Evolutionary conservation across 805 yeast genomes (phyloP).

Genomic region (Lachancea meyersii): DNA sequence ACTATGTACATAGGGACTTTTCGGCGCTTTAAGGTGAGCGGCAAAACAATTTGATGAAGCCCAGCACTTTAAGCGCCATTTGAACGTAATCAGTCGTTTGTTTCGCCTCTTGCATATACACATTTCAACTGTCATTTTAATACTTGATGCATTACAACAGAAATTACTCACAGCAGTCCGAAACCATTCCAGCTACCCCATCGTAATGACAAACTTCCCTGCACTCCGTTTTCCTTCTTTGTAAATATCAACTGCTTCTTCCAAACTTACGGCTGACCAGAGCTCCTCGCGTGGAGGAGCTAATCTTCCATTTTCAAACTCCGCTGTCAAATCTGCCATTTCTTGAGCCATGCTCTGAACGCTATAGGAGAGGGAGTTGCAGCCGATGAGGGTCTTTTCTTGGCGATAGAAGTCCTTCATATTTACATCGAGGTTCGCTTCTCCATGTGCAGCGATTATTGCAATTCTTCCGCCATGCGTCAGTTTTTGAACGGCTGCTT

Average conservation of each 20-base stretch:
- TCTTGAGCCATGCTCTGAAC: conserved; percentile 2
- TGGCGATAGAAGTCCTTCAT: conserved; percentile 8
- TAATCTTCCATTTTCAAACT: conserved; percentile 4
- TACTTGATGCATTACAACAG: neutral
- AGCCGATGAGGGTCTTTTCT: conserved; percentile 7
- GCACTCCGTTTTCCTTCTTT: neutral
- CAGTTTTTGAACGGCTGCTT: conserved; percentile 3
- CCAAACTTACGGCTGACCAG: neutral
- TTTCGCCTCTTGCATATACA: no score
- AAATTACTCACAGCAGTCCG: no score
- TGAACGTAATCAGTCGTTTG: neutral
- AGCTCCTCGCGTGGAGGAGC: neutral
- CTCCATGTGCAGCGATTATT: conserved; percentile 5
- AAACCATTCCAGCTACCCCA: neutral
- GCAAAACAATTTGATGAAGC: neutral
- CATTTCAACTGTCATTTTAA: no score
- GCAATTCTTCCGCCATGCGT: conserved; percentile 9
- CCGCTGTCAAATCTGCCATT: conserved; percentile 1
- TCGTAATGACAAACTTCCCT: neutral
- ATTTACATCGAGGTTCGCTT: neutral
- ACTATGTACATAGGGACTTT: conserved; percentile 5
- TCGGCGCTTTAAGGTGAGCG: neutral
- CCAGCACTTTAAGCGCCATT: no score
- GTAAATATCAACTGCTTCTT: conserved; percentile 1
- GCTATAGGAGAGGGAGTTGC: conserved; percentile 7